Conservation (phyloP, 345 rosid genomes). For the Rhodamnia argentea region DNA sequence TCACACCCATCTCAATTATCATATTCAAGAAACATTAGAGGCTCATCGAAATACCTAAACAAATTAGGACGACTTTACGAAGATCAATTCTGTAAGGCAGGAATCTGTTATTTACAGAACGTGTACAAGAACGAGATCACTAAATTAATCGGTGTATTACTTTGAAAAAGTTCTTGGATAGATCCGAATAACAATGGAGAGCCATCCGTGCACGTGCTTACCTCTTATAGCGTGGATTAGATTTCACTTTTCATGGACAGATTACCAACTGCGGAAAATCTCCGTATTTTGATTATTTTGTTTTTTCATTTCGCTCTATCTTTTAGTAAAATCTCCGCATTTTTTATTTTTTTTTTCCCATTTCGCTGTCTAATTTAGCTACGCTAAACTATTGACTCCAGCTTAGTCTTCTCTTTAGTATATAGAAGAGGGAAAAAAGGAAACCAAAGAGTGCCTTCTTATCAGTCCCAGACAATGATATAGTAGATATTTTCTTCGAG, state of each 20-base stretch:
- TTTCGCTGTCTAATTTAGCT: neutral
- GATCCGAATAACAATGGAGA: neutral
- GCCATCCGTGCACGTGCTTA: neutral
- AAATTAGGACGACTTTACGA: neutral
- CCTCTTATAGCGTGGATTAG: neutral
- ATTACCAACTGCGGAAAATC: neutral
- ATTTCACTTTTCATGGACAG: neutral
- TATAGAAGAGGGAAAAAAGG: neutral
- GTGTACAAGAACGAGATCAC: neutral
- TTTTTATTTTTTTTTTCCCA: neutral
- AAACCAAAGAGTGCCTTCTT: conserved; percentile 39
- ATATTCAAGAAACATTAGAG: neutral
- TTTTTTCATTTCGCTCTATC: too few species aligned
- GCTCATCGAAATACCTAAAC: neutral
- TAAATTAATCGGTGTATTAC: neutral
- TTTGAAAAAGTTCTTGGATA: neutral
- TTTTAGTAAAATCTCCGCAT: neutral
- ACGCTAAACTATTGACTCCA: neutral
- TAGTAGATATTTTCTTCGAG: conserved; percentile 56
- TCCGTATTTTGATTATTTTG: neutral
- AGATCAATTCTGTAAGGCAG: neutral
- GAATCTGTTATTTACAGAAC: neutral
- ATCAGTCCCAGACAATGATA: conserved; percentile 51
- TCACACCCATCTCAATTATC: neutral
- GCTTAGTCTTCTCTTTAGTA: neutral